Conservation (phyloP, 2,329 filamentous ascomycete genomes). For the Fusarium sublunatum region DNA sequence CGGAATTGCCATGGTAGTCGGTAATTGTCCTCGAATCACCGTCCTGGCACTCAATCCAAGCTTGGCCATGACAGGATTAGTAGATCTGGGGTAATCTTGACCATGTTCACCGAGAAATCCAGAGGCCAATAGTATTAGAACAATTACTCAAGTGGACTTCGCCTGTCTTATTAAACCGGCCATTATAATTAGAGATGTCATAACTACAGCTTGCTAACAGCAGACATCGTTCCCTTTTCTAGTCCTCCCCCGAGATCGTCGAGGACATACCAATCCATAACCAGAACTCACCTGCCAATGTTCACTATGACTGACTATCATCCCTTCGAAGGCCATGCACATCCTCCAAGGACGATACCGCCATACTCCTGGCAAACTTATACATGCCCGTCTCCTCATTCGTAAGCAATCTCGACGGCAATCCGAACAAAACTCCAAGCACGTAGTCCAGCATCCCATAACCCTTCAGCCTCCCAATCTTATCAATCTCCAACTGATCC, state of each 20-base stretch:
- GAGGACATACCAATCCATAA: too few species aligned
- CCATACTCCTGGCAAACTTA: too few species aligned
- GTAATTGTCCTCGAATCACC: conserved; percentile 38
- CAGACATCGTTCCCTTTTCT: too few species aligned
- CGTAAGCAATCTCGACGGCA: background rate
- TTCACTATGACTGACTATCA: background rate
- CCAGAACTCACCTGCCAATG: too few species aligned
- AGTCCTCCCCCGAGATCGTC: too few species aligned
- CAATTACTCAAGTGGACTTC: too few species aligned
- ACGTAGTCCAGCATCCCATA: background rate
- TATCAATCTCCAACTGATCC: background rate
- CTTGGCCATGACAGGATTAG: background rate
- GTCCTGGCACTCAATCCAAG: background rate
- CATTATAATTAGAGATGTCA: too few species aligned
- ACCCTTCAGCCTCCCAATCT: background rate
- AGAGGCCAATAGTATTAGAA: background rate
- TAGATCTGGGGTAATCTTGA: conserved; percentile 25
- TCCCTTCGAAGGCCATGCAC: background rate
- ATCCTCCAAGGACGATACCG: background rate
- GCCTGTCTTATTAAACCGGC: too few species aligned
- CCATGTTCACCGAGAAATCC: background rate
- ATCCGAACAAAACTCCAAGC: background rate
- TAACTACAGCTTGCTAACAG: too few species aligned
- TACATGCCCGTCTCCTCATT: background rate
- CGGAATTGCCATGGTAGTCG: conserved; percentile 39